Evolutionary conservation across 192 early-diverging fungal genomes (phyloP).

Genomic region (Mortierella claussenii): DNA sequence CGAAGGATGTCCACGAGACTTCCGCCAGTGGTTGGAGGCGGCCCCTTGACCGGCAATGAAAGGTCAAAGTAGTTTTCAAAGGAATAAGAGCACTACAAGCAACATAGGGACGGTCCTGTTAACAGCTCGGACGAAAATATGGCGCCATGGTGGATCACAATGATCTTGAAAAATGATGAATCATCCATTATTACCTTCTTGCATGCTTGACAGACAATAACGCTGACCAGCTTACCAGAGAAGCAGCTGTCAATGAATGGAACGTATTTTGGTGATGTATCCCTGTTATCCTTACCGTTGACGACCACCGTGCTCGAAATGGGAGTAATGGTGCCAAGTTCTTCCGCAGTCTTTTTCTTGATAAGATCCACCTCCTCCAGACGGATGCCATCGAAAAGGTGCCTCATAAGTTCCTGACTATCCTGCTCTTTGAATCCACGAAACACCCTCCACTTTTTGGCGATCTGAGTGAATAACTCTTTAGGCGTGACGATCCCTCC

Average conservation of each 20-base stretch:
- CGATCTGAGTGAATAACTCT: conserved; percentile 65
- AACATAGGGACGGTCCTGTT: no score
- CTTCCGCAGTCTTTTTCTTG: conserved; percentile 9
- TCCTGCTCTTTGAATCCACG: conserved; percentile 72
- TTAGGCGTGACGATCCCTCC: conserved; percentile 58
- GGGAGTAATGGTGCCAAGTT: neutral
- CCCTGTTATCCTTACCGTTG: neutral
- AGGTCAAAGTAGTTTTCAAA: conserved; percentile 74
- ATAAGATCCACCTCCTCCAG: conserved; percentile 60
- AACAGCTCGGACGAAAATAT: no score
- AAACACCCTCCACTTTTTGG: conserved; percentile 70
- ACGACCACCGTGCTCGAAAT: neutral
- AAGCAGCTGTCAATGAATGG: conserved; percentile 76
- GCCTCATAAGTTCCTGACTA: conserved; percentile 76
- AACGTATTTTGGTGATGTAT: conserved; percentile 4
- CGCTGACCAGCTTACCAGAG: conserved; percentile 69
- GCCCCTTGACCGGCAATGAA: conserved; percentile 61
- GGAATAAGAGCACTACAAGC: conserved; percentile 56
- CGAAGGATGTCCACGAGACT: conserved; percentile 20
- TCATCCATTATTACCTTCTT: no score
- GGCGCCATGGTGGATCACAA: no score
- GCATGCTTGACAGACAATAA: conserved; percentile 76
- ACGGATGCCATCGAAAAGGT: conserved; percentile 68
- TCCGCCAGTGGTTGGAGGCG: neutral
- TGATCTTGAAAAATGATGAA: no score